Base-by-base conservation (phyloP, 495 filamentous ascomycete species). In the Saxophila tyrrhenica region DNA sequence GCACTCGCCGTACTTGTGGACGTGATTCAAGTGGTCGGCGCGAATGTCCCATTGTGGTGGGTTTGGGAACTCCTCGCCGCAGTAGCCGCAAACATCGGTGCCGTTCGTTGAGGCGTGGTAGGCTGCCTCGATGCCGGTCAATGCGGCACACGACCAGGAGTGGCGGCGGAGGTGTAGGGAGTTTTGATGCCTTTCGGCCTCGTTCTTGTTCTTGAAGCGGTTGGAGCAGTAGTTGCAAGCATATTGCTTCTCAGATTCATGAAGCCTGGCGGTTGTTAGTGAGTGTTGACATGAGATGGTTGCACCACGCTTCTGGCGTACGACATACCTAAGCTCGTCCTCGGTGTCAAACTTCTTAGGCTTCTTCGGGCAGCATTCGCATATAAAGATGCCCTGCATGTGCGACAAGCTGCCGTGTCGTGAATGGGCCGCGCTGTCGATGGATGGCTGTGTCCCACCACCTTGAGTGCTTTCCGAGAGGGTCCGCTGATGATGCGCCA, bases 151-250 rank as follows among this genome's bases (percentile, higher is more conserved):
- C 1, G 91, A 96, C 92, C 92, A 98, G 39, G 89, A 96, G 69
- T 97, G 88, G n/a, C 84, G 83, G 41, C 92, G 82, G 7, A 97
- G 79, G 68, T 98, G 92, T 16, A 98, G 82, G 1, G 89, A 95
- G 58, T 97, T 98, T 65, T 96, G 92, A 66, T 98, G 92, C 17
- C 92, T 81, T 67, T 98, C 92, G 5, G 92, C 92, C 72, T 98
- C 92, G 58, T 98, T 98, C 69, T 98, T 98, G 73, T 98, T 98
- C 69, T 98, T 98, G 76, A 98, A 98, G 20, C 90, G 80, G 67
- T 97, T 97, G 41, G 83, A 82, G 67, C 92, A 98, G 68, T 84
- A 97, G 17, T 80, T 75, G 66, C 92, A 98, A 50, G 81, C 81
- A 69, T 97, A 97, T 68, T 98, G 94, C 67, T 97, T 98, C 65